Percentiles rank a stretch among this genome's conserved stretches.
These are phyloP conservation scores for Ganoderma leucocontextum DNA, from an alignment of 1,284 basidiomycete genomes.

Conservation along the genomic window DNA sequence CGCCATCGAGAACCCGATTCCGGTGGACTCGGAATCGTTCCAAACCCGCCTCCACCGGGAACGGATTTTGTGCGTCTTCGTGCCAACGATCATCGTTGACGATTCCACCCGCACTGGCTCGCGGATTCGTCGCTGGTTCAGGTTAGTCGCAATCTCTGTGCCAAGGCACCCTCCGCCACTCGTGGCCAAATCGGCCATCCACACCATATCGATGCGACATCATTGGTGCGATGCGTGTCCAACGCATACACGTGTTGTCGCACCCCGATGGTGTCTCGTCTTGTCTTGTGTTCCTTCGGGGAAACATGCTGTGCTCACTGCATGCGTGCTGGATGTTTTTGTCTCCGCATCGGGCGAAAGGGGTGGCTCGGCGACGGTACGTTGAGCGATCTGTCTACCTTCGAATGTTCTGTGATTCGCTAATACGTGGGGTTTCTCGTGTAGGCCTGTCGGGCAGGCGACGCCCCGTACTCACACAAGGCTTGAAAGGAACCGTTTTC, in stretches of 20 bases:
- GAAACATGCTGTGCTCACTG: background rate
- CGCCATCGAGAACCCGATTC: too few species aligned
- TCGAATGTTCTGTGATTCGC: too few species aligned
- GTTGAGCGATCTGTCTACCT: background rate
- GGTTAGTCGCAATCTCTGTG: background rate
- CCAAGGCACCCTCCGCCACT: background rate
- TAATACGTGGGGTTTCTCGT: too few species aligned
- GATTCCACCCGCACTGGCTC: background rate
- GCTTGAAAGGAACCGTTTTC: background rate
- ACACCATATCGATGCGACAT: background rate
- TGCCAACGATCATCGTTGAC: too few species aligned
- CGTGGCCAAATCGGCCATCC: background rate
- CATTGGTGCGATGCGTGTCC: background rate
- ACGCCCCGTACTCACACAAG: too few species aligned
- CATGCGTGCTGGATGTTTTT: constrained; percentile 7
- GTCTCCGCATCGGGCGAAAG: background rate
- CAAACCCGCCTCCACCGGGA: too few species aligned
- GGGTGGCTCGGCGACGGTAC: background rate
- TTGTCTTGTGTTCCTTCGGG: background rate
- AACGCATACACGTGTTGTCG: background rate
- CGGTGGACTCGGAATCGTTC: too few species aligned
- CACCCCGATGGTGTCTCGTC: background rate
- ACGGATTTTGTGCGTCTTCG: too few species aligned
- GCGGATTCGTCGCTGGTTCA: background rate
- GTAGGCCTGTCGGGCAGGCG: too few species aligned